Percentiles rank a stretch among this genome's conserved stretches.
Conservation (phyloP, 169 alveolate species). For the Plasmodium billcollinsi region DNA sequence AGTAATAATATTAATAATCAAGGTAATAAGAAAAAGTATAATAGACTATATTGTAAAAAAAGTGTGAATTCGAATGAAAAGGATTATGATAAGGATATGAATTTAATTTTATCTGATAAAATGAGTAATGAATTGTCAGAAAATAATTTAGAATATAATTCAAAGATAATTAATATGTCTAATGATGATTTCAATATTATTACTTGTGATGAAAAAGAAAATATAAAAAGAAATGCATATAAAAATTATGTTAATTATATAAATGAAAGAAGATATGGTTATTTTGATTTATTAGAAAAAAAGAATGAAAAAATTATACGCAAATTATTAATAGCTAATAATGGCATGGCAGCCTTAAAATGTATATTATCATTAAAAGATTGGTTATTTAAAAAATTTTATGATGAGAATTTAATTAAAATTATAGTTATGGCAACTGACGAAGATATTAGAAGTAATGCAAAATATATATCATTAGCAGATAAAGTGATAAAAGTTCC, state of each 20-base stretch:
- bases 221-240: slow-evolving; percentile 41
- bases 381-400: slow-evolving; percentile 81
- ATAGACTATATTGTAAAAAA: no score
- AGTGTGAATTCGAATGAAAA: no score
- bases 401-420: slow-evolving; percentile 81
- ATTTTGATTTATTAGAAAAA: slow-evolving; percentile 46
- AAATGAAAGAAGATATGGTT: slow-evolving; percentile 61
- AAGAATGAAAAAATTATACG: slow-evolving; percentile 72
- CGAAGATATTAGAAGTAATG: slow-evolving; percentile 80
- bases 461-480: slow-evolving; percentile 80
- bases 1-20: no score
- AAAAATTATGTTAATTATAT: slow-evolving; percentile 37
- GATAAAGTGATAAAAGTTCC: slow-evolving; percentile 81
- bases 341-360: slow-evolving; percentile 84
- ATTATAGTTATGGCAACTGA: slow-evolving; percentile 82
- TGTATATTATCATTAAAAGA: slow-evolving; percentile 81
- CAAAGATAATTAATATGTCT: no score
- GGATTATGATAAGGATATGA: no score
- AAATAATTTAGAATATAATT: no score
- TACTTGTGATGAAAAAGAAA: slow-evolving; percentile 64
- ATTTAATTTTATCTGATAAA: no score
- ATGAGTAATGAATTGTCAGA: no score
- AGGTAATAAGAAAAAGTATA: no score
- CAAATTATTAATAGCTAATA: slow-evolving; percentile 80
- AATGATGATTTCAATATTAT: neutral